Evolutionary conservation across 129 eudicot species (phyloP).

Genomic region (Pseudognaphalium luteoalbum): DNA sequence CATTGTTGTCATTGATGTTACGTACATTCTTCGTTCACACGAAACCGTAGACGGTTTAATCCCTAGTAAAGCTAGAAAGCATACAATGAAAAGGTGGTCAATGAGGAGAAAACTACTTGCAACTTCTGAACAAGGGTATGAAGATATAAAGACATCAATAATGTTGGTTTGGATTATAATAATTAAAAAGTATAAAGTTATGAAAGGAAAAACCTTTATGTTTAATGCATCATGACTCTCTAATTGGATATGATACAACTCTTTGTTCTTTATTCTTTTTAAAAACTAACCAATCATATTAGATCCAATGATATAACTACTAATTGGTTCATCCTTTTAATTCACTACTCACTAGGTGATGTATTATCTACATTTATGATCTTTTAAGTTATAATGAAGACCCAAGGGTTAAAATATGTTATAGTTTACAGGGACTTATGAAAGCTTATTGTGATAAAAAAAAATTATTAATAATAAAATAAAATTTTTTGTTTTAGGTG

Average conservation of each 20-base stretch:
- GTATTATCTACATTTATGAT: not conserved
- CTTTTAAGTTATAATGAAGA: too few relatives aligned
- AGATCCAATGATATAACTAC: not conserved
- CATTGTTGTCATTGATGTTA: conserved; percentile 12
- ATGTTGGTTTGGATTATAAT: conserved; percentile 39
- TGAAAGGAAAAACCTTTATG: conserved; percentile 1
- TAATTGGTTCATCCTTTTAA: not conserved
- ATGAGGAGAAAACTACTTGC: conserved; percentile 31
- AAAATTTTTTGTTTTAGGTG: too few relatives aligned
- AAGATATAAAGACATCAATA: conserved; percentile 42
- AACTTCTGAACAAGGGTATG: conserved; percentile 29
- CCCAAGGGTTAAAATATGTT: too few relatives aligned
- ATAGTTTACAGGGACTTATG: too few relatives aligned
- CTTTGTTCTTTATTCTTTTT: conserved; percentile 6
- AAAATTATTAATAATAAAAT: too few relatives aligned
- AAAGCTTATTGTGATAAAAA: too few relatives aligned
- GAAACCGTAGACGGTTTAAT: conserved; percentile 14
- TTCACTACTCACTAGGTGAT: not conserved
- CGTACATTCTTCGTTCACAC: not conserved
- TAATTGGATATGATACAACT: conserved; percentile 23
- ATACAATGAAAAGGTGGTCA: conserved; percentile 29
- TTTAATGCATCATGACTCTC: conserved; percentile 30
- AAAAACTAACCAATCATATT: conserved; percentile 6
- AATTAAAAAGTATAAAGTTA: conserved; percentile 26
- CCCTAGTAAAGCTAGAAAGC: conserved; percentile 28